These are phyloP conservation scores for Cryptosporidium sp. DNA, from an alignment of 169 alveolate species.

Conservation along the genomic window DNA sequence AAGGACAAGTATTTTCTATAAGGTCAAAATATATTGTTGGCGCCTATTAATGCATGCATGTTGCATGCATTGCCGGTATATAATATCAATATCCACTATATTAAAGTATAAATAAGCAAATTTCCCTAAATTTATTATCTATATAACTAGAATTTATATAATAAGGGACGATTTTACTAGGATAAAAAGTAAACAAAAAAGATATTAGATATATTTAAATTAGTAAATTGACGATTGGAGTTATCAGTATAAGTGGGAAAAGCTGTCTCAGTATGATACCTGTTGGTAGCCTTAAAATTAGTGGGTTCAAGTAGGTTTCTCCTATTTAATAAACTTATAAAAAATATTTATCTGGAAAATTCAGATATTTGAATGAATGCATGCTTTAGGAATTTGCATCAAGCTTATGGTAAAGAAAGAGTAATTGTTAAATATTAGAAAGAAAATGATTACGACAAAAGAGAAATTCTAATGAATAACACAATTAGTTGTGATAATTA, in stretches of 20 bases:
- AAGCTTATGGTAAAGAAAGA: background rate
- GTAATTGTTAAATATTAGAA: background rate
- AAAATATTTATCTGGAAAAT: background rate
- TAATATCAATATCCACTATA: background rate
- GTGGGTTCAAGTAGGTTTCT: background rate
- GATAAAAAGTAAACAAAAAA: background rate
- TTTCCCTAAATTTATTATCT: background rate
- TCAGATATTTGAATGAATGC: no score
- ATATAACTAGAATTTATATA: no score
- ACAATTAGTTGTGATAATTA: no score
- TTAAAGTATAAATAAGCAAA: background rate
- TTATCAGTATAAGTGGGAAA: background rate
- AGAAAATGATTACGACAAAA: no score
- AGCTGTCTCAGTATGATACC: background rate
- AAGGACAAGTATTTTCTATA: background rate
- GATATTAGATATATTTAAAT: background rate
- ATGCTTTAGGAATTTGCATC: no score
- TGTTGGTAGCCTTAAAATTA: background rate
- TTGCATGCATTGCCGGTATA: background rate
- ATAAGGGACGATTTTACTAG: background rate
- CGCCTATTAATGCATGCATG: background rate
- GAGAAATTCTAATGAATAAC: no score
- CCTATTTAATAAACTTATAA: background rate
- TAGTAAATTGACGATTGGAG: background rate
- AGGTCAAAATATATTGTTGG: no score